Base-by-base conservation (phyloP, 2,329 filamentous ascomycete species). In the Cladosporium austrohemisphaericum region DNA sequence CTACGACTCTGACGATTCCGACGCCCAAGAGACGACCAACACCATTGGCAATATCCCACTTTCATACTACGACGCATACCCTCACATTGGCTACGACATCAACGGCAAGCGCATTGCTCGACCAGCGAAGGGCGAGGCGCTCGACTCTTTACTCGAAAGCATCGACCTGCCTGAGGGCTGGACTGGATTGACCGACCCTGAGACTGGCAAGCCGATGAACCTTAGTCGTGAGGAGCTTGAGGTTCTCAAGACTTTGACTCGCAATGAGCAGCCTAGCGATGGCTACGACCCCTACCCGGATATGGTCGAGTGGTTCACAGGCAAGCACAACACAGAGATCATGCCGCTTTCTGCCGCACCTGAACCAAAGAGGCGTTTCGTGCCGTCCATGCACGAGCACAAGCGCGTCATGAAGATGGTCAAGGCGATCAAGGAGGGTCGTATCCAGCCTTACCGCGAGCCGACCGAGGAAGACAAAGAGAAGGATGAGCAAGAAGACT, bases 81-180 rank as follows among this genome's bases (percentile, higher is more conserved):
- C 93, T 43, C 93, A 98, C 67, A 96, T 98, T 65, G 93, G 93
- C 52, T 98, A 98, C 71, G 88, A 96, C 62, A 97, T 98, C 73
- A 95, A 98, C 68, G 93, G 93, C 68, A 96, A 94, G 79, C 94
- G 88, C 70, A 95, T 98, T 56, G 88, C 95, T 84, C 86, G 93
- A 45, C 93, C 93, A 5, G 93, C 94, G 3, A 92, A 90, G 59
- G 92, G 92, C 45, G 86, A 95, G 66, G 93, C 93, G 28, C 74
- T 98, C 25, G 93, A 98, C 74, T 89, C 90, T 10, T 77, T 98
- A 35, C 77, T 98, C 8, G 92, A 98, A 62, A 96, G 88, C 70
- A 98, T 98, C 61, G 93, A 98, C 64, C 77, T 98, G 28, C 93
- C 93, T 11, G 90, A 95, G 76, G 93, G 92, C 56, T 98, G 91